Evolutionary conservation across 2,329 filamentous ascomycete species (phyloP), one percentile per base, ranked within the genome.

Genomic region (Fusarium torulosum): DNA sequence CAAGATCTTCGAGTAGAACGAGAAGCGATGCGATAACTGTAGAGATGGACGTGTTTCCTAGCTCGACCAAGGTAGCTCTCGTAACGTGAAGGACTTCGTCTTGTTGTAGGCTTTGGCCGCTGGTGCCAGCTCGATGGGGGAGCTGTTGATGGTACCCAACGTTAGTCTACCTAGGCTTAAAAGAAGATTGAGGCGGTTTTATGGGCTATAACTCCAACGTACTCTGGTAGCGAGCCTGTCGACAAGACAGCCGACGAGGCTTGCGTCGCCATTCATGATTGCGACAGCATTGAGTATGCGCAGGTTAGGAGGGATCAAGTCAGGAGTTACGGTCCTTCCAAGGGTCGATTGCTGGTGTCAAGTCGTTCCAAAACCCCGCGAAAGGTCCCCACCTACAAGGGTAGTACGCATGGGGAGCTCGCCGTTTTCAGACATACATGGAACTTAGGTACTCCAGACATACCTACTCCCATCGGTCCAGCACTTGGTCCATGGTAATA

Each of bases 181-280:
- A 59, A 29, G 29, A 51, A 51, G 55, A n/a, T 35, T 17, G 19
- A 46, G 49, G 40, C 50, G 31, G 31, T 29, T 33, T 44, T 41
- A 25, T 17, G 40, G 25, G 25, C 41, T 44, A 42, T 47, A 33
- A 13, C 29, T 25, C 21, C 14, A 56, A 62, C 76, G 74, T 84
- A 89, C 88, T 82, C 87, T 85, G 66, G 86, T 86, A 65, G 85
- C 84, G 71, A 89, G 82, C 78, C 87, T 85, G 77, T 88, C 86
- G 74, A 89, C 86, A 71, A 89, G 82, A 76, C 84, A 86, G 79
- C 83, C 82, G 74, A 89, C 86, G 72, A 89, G 82, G 78, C 83
- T 82, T 74, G 84, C 83, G 77, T 88, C 86, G 76, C 83, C 83
- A 76, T 85, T 87, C 86, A 89, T 89, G 41, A 46, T 67, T 64